Conservation (phyloP, 257 asterid species). For the Solanum bukasovii region DNA sequence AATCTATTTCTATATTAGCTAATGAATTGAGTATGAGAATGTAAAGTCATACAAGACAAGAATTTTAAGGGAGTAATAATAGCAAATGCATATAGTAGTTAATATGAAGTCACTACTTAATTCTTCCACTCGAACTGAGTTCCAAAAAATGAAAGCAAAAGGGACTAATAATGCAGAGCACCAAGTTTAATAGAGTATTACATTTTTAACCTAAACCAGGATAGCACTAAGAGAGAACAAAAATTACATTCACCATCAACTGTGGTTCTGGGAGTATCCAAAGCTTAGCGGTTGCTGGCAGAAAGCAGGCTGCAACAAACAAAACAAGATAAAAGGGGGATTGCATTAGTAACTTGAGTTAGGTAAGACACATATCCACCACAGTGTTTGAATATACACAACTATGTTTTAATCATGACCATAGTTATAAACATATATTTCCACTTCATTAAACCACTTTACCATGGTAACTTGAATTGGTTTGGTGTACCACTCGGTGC, state of each 20-base stretch:
- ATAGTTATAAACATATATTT: neutral
- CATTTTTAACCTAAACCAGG: conserved; percentile 15
- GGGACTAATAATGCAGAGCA: conserved; percentile 16
- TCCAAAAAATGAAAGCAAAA: conserved; percentile 1
- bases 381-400: neutral
- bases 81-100: neutral
- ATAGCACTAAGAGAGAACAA: conserved; percentile 9
- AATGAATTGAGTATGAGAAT: neutral
- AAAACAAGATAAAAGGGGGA: neutral
- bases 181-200: conserved; percentile 15
- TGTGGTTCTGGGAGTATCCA: conserved; percentile 57
- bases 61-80: neutral
- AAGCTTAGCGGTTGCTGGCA: conserved; percentile 93
- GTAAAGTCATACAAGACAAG: neutral
- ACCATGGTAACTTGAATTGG: neutral
- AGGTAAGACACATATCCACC: neutral
- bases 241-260: conserved; percentile 1
- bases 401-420: neutral
- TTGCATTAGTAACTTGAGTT: neutral
- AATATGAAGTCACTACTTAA: neutral
- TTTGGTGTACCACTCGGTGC: neutral
- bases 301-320: conserved; percentile 55
- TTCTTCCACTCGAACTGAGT: neutral
- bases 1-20: too few relatives aligned
- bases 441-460: neutral